These are phyloP conservation scores for Biscutella auriculata DNA, from an alignment of 441 rosid species.

Conservation along the genomic window DNA sequence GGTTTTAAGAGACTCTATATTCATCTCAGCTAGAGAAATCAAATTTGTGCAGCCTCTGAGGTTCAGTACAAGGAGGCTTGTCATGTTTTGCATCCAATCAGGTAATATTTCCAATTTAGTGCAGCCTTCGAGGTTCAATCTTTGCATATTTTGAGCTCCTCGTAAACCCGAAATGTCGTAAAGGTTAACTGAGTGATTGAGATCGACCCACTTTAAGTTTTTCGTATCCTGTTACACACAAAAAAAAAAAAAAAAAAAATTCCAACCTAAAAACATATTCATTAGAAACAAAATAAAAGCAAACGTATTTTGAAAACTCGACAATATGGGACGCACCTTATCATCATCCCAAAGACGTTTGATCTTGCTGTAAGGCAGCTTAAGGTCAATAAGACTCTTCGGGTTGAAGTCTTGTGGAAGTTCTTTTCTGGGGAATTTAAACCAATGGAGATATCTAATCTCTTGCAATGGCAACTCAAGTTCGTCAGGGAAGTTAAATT, in stretches of 20 bases:
- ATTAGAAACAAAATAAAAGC: neutral
- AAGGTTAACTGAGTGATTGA: neutral
- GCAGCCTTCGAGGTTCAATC: conserved; percentile 12
- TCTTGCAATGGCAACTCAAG: neutral
- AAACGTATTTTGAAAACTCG: neutral
- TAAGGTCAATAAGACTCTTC: neutral
- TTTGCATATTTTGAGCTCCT: neutral
- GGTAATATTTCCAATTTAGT: neutral
- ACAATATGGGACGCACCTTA: neutral
- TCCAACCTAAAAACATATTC: neutral
- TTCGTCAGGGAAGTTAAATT: neutral
- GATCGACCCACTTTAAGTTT: conserved; percentile 5
- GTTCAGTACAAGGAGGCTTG: neutral
- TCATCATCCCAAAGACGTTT: neutral
- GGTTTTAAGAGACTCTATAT: neutral
- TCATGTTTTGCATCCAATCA: neutral
- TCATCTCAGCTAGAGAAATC: neutral
- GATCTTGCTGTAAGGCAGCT: conserved; percentile 3
- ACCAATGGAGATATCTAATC: neutral
- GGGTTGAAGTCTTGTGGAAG: conserved; percentile 3
- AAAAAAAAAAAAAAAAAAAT: too few relatives aligned
- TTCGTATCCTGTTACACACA: conserved; percentile 3
- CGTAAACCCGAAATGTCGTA: neutral
- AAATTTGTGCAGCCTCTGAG: neutral
- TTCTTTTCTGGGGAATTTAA: neutral